Base-by-base conservation (phyloP, 768 basidiomycete species). In the Lactifluus rugatus region DNA sequence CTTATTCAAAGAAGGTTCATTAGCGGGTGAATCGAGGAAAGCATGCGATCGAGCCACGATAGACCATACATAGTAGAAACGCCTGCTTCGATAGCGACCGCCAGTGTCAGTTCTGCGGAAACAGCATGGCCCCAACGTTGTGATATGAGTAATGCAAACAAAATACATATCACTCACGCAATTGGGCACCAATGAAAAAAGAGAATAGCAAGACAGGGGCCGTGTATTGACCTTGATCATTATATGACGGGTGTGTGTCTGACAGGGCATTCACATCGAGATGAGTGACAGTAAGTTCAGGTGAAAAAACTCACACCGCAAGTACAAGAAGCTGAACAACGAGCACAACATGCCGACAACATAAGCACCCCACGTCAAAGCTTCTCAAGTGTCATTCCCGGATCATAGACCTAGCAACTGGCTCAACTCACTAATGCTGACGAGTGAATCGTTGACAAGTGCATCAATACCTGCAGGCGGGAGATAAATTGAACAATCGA, bases 301-400 rank as follows among this genome's bases (percentile, higher is more conserved):
- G 13, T 8, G 47, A 42, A 25, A 39, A 21, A 3, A 73, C 84
- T 64, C 66, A 87, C 86, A 75, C 53, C 82, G 78, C 48, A 90
- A 71, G 70, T 92, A 92, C 16, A 91, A 72, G 67, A 87, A 92
- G 4, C 79, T 83, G 65, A 92, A 89, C 19, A 91, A 71, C 2
- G 82, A 84, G 51, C 78, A 89, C 25, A 87, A 70, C 59, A 90
- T 69, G n/a, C 87, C 87, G 54, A 87, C 79, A 50, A 76, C 74
- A 68, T 92, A 92, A 16, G 81, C 85, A n/a, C 89, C 87, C 83
- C 86, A 89, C 1, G 79, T 87, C 63, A 89, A 69, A 0, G 85
- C 85, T 85, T 56, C 6, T 11, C 25, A 26, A 25, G 19, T 9
- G 31, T 17, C 31, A 54, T 53, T 54, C 14, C 21, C 23, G 9